These are phyloP conservation scores for Fomes fomentarius DNA, from an alignment of 1,284 basidiomycete species.

Conservation along the genomic window DNA sequence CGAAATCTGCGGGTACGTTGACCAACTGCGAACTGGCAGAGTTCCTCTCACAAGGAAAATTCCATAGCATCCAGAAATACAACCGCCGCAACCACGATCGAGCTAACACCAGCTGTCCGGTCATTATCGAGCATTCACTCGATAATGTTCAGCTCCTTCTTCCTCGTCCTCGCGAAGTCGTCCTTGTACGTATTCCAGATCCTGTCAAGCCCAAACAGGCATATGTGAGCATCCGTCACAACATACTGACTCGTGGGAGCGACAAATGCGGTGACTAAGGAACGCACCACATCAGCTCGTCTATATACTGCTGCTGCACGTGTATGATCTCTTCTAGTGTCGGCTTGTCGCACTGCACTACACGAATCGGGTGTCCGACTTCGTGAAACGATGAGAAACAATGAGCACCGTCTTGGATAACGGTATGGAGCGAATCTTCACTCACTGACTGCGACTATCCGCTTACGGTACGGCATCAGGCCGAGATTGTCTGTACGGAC, in stretches of 20 bases:
- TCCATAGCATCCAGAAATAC: neutral
- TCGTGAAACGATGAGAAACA: neutral
- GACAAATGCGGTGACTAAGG: neutral
- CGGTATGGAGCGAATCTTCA: constrained; percentile 26
- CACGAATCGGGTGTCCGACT: constrained; percentile 91
- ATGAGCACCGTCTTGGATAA: neutral
- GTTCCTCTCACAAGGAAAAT: neutral
- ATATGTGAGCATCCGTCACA: neutral
- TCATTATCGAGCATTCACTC: constrained; percentile 46
- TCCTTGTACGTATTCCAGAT: constrained; percentile 97
- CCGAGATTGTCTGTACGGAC: constrained; percentile 76
- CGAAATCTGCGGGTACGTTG: too few species aligned
- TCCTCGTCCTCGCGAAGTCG: constrained; percentile 76
- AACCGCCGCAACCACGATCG: too few species aligned
- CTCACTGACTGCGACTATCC: constrained; percentile 93
- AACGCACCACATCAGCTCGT: constrained; percentile 82
- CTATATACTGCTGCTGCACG: constrained; percentile 88
- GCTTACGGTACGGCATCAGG: constrained; percentile 91
- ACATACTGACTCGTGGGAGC: neutral
- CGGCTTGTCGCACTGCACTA: constrained; percentile 79
- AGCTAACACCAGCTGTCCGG: neutral
- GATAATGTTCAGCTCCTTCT: constrained; percentile 73
- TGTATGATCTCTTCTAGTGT: constrained; percentile 79
- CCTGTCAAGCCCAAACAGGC: constrained; percentile 41
- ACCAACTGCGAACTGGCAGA: too few species aligned